Base-by-base conservation (phyloP, 768 basidiomycete species). In the Psilocybe azurescens region DNA sequence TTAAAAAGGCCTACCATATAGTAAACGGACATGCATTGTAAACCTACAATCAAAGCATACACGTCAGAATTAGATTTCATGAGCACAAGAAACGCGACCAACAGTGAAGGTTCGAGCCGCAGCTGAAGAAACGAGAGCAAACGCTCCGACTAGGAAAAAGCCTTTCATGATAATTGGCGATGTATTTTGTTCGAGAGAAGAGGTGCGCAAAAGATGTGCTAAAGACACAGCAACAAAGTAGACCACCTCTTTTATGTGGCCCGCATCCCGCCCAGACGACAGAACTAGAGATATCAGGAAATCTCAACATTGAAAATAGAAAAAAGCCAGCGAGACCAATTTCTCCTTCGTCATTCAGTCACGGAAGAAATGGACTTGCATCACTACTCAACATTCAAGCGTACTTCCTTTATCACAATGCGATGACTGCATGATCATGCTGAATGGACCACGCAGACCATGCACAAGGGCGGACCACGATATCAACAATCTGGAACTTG, bases 1-100 rank as follows among this genome's bases (percentile, higher is more conserved):
- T 14, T 16, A 16, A 14, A 24, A 33, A 9, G 3, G 55, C 78
- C 57, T 67, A 88, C 89, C 89, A 90, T 62, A 90, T 81, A 3
- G 88, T 90, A 73, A 88, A 90, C 0, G 87, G 81, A 67, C 89
- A 90, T 2, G 74, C 78, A 74, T 90, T 90, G 68, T 79, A 78
- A 28, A 86, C 83, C 79, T 79, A 46, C 24, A 18, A 53, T 14
- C 18, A 29, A 55, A 18, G 16, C 29, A 50, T 9, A 5, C 24
- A 55, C 29, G 39, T 39, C 38, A 59, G 47, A 29, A 5, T 29
- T 49, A 33, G 48, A 20, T 32, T 30, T 39, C 9, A 24, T 36
- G 16, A 30, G 20, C 2, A 32, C 28, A 48, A 3, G 30, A 44
- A 32, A 6, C 10, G 11, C 48, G 52, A 65, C 74, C 13, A 52